phyloP scores from a whole-genome alignment of 495 filamentous ascomycete genomes.

The Physcia stellaris region DNA sequence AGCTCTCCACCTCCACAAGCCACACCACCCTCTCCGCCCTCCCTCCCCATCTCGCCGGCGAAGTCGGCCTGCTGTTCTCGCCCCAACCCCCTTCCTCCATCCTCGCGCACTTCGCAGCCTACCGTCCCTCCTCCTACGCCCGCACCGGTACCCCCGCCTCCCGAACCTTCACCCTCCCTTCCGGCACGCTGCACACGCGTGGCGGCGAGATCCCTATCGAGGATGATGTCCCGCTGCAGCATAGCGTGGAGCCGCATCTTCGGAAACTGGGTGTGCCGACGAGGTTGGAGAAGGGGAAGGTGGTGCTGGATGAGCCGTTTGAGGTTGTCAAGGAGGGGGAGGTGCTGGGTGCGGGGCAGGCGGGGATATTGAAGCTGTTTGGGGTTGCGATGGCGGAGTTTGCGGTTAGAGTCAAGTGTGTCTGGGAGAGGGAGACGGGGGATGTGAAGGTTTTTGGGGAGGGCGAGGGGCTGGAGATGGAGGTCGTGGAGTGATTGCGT shows the following conservation, averaged over 20 bases:
- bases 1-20: slow-evolving; percentile 57
- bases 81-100: slow-evolving; percentile 51
- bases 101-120: slow-evolving; percentile 49
- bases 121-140: slow-evolving; percentile 66
- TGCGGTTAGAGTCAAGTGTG: slow-evolving; percentile 58
- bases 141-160: slow-evolving; percentile 68
- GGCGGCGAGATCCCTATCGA: slow-evolving; percentile 63
- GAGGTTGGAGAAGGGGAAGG: slow-evolving; percentile 72
- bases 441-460: slow-evolving; percentile 30
- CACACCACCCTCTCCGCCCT: slow-evolving; percentile 59
- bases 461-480: slow-evolving; percentile 28
- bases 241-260: slow-evolving; percentile 77
- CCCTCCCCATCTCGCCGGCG: slow-evolving; percentile 56
- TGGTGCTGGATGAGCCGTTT: slow-evolving; percentile 66
- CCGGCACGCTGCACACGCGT: slow-evolving; percentile 61
- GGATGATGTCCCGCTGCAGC: slow-evolving; percentile 73
- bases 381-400: slow-evolving; percentile 82
- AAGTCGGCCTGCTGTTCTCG: slow-evolving; percentile 85
- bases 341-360: slow-evolving; percentile 74
- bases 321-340: slow-evolving; percentile 71
- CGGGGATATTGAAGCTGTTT: slow-evolving; percentile 86
- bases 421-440: slow-evolving; percentile 29
- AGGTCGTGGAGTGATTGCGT: too few relatives aligned
- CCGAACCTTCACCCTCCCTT: slow-evolving; percentile 62
- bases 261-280: slow-evolving; percentile 80